Base-by-base conservation (phyloP, 2,329 filamentous ascomycete species). In the Bisporella sp. region DNA sequence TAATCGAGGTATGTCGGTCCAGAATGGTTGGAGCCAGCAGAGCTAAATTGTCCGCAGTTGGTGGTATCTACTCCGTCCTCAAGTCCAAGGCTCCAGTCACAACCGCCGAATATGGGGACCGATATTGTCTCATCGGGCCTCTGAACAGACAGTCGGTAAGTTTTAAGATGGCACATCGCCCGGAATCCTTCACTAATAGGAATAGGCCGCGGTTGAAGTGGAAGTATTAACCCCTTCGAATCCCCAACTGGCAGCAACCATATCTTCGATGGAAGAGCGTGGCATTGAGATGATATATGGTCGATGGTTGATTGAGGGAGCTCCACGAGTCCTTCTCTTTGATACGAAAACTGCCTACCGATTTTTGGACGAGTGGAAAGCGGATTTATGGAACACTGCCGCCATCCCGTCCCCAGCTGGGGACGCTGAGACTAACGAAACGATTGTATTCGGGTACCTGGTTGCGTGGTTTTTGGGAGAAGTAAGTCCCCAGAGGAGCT, bases 81-180 rank as follows among this genome's bases (percentile, higher is more conserved):
- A 99, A 99, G 72, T 99, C 93, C 55, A 99, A 99, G 72, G 92
- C 93, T 37, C 92, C 93, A 46, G 93, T 97, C 55, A 97, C 93
- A 41, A 96, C 92, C 1, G 90, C 90, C 54, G 93, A 99, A 71
- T 99, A 97, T 93, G 93, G 93, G 70, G 90, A 96, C 53, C 83
- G 89, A 59, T 99, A 99, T 71, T 95, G 89, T 31, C 80, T 97
- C 58, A 91, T 99, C 68, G 93, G 93, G 2, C 93, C 93, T 52
- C 83, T 95, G 67, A 96, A 97, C 72, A 85, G 87, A 67, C 80
- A 85, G 62, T 96, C 93, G 58, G 89, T 93, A 77, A 64, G 85
- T 37, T 37, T 37, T 37, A 8, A 37, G n/a, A 8, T 9, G 4
- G n/a, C 35, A 37, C 35, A 37, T 37, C 42, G 5, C 8, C 7